phyloP scores from a whole-genome alignment of 106 monocot genomes.

The Gastrodia elata region DNA sequence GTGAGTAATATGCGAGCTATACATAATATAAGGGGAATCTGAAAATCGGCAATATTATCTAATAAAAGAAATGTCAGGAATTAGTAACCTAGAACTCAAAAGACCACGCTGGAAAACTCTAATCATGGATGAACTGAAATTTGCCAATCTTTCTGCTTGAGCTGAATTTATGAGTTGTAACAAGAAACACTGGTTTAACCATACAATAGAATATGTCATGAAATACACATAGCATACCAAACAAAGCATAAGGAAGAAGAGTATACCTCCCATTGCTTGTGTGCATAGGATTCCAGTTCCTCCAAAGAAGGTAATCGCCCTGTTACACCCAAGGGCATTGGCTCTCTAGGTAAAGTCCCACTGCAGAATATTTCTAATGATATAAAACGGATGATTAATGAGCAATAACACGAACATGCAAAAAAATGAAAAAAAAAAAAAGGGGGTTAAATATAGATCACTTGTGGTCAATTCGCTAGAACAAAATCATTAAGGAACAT shows the following conservation, averaged over 20 bases:
- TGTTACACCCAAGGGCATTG: conserved; percentile 61
- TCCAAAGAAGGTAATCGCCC: conserved; percentile 66
- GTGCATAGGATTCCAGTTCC: conserved; percentile 79
- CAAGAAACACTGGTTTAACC: conserved; percentile 58
- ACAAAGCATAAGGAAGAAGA: conserved; percentile 7
- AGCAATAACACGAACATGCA: not conserved
- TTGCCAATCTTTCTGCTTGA: conserved; percentile 64
- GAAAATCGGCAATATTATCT: not conserved
- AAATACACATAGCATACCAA: conserved; percentile 1
- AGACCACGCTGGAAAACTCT: conserved; percentile 91
- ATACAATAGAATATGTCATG: conserved; percentile 4
- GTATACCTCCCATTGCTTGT: conserved; percentile 86
- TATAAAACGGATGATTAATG: not conserved
- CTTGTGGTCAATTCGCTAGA: not conserved
- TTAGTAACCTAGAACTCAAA: conserved; percentile 73
- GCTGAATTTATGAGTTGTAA: conserved; percentile 90
- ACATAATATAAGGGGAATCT: not conserved
- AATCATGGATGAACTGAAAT: conserved; percentile 88
- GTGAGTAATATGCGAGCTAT: not conserved
- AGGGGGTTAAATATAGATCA: not conserved
- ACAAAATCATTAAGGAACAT: not conserved
- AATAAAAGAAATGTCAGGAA: not conserved
- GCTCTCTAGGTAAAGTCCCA: conserved; percentile 73
- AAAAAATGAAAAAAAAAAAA: not conserved
- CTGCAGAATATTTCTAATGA: conserved; percentile 24